These are phyloP conservation scores for Monosporascus sp. DNA, from an alignment of 2,329 filamentous ascomycete genomes.

Conservation along the genomic window DNA sequence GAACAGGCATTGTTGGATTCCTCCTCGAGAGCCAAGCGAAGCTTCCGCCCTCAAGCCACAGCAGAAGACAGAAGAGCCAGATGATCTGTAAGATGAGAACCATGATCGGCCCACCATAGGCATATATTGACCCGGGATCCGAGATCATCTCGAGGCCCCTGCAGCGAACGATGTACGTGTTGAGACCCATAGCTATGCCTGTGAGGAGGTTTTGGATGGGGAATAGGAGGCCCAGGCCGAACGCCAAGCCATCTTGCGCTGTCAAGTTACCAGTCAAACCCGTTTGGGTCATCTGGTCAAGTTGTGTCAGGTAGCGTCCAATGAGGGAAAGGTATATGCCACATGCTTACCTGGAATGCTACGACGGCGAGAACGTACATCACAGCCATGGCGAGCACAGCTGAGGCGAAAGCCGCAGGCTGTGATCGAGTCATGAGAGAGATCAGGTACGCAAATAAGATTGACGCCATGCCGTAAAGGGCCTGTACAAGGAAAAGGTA, in stretches of 20 bases:
- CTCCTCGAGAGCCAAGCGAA: constrained; percentile 29
- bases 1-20: not conserved
- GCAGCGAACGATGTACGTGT: constrained; percentile 58
- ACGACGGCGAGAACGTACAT: constrained; percentile 21
- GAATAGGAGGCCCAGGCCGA: constrained; percentile 52
- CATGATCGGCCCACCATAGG: constrained; percentile 64
- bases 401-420: constrained; percentile 58
- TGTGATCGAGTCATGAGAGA: constrained; percentile 58
- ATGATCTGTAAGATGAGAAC: constrained; percentile 61
- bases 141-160: constrained; percentile 34
- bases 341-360: constrained; percentile 16
- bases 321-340: not conserved
- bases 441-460: constrained; percentile 55
- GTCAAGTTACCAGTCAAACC: constrained; percentile 27
- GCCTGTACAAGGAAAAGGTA: constrained; percentile 60
- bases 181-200: constrained; percentile 54
- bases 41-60: constrained; percentile 62
- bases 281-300: constrained; percentile 11
- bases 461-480: constrained; percentile 58
- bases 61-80: constrained; percentile 52
- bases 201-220: constrained; percentile 57
- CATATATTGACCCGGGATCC: constrained; percentile 51
- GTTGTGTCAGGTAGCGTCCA: no score
- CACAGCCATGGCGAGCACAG: constrained; percentile 18
- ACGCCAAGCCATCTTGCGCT: constrained; percentile 51